Evolutionary conservation across 768 basidiomycete species (phyloP).

Genomic region (Exsudoporus frostii): DNA sequence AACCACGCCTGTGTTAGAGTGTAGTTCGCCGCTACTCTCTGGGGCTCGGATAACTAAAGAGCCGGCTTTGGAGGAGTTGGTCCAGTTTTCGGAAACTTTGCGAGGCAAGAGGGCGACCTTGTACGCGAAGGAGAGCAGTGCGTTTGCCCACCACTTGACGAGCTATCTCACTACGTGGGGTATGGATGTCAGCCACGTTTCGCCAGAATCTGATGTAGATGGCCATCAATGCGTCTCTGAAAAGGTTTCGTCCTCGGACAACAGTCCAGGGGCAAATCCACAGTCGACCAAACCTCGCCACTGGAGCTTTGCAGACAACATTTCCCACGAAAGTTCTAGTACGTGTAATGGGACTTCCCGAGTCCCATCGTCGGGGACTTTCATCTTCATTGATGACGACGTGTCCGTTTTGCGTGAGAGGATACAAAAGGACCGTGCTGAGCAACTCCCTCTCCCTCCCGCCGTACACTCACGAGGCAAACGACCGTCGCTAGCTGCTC

Average conservation of each 20-base stretch:
- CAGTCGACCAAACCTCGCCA: constrained; percentile 21
- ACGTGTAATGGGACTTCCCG: constrained; percentile 25
- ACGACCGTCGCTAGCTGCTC: constrained; percentile 62
- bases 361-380: constrained; percentile 40
- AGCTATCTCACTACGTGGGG: constrained; percentile 95
- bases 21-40: constrained; percentile 47
- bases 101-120: constrained; percentile 81
- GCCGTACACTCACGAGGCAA: constrained; percentile 46
- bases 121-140: constrained; percentile 81
- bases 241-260: constrained; percentile 8
- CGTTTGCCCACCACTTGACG: constrained; percentile 90
- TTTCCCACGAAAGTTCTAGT: constrained; percentile 19
- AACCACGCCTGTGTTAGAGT: constrained; percentile 40
- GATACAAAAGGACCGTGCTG: constrained; percentile 62
- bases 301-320: constrained; percentile 18
- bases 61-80: constrained; percentile 76
- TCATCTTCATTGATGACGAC: constrained; percentile 93
- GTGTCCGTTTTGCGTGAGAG: constrained; percentile 74
- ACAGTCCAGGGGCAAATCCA: not conserved
- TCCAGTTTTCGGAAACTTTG: constrained; percentile 75
- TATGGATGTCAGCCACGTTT: constrained; percentile 84
- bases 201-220: constrained; percentile 55
- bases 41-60: constrained; percentile 58
- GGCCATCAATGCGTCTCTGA: constrained; percentile 22
- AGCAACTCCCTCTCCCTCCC: constrained; percentile 39